Percentiles rank a stretch among this genome's conserved stretches.
Conservation (phyloP, 1,284 basidiomycete genomes). For the Fomitopsis betulina region DNA sequence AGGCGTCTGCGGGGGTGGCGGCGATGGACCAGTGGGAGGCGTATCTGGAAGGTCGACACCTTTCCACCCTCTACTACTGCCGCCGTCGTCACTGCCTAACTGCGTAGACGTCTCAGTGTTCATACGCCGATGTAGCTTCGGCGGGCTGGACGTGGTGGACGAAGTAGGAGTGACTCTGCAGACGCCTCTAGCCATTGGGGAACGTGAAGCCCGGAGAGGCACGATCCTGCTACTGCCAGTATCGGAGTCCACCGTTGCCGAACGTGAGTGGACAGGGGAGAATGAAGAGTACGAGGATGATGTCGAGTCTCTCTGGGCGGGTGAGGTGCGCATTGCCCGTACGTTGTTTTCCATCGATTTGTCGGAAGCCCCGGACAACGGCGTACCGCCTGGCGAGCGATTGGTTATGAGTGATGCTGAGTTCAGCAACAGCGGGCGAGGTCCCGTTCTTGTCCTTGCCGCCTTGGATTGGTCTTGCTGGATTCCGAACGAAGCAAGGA, state of each 20-base stretch:
- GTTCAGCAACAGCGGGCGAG: conserved; percentile 53
- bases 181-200: conserved; percentile 64
- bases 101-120: conserved; percentile 17
- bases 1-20: conserved; percentile 39
- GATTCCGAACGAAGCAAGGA: conserved; percentile 26
- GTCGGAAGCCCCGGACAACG: conserved; percentile 23
- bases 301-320: conserved; percentile 45
- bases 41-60: conserved; percentile 34
- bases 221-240: conserved; percentile 48
- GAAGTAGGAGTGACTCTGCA: conserved; percentile 21
- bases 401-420: conserved; percentile 41
- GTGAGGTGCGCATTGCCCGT: conserved; percentile 33
- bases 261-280: conserved; percentile 40
- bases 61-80: conserved; percentile 29
- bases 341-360: conserved; percentile 41
- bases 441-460: conserved; percentile 29
- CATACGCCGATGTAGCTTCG: conserved; percentile 15
- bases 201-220: conserved; percentile 60
- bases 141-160: conserved; percentile 25
- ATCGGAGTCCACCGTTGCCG: conserved; percentile 46
- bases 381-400: conserved; percentile 37
- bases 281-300: conserved; percentile 61
- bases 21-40: conserved; percentile 35
- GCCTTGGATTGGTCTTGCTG: conserved; percentile 13
- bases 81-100: conserved; percentile 14